phyloP scores from a whole-genome alignment of 1,284 basidiomycete genomes.

The Rhizopogon parksii region DNA sequence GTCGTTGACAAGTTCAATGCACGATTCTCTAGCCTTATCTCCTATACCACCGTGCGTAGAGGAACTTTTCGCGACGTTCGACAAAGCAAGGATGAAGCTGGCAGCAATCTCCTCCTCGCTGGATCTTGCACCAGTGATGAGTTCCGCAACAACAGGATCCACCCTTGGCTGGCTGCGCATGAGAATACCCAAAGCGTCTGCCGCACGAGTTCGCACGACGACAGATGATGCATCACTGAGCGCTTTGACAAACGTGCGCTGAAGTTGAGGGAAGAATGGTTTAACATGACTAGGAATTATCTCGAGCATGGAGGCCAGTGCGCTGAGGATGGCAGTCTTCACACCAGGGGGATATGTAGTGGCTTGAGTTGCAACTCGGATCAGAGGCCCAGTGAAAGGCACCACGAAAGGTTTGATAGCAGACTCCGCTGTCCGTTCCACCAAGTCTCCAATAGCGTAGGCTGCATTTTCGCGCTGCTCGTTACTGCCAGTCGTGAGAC shows the following conservation, averaged over 20 bases:
- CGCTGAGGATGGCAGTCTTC: slow-evolving; percentile 82
- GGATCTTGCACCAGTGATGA: slow-evolving; percentile 63
- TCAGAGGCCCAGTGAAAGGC: slow-evolving; percentile 93
- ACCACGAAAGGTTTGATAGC: slow-evolving; percentile 97
- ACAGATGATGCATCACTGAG: slow-evolving; percentile 75
- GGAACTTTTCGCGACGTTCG: slow-evolving; percentile 70
- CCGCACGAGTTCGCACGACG: slow-evolving; percentile 78
- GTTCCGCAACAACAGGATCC: slow-evolving; percentile 84
- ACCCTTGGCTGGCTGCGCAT: slow-evolving; percentile 87
- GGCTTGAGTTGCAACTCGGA: slow-evolving; percentile 86
- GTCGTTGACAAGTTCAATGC: slow-evolving; percentile 72
- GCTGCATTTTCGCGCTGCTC: slow-evolving; percentile 91
- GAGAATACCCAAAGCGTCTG: slow-evolving; percentile 80
- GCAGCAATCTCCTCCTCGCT: slow-evolving; percentile 72
- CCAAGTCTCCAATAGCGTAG: slow-evolving; percentile 90
- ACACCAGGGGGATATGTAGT: slow-evolving; percentile 86
- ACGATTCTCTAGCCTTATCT: slow-evolving; percentile 64
- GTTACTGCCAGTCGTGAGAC: slow-evolving; percentile 75
- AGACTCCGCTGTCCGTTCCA: slow-evolving; percentile 82
- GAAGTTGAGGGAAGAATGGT: slow-evolving; percentile 97
- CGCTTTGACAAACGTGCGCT: slow-evolving; percentile 95
- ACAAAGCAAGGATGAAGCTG: slow-evolving; percentile 72
- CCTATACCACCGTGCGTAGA: slow-evolving; percentile 62
- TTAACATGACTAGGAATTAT: slow-evolving; percentile 86
- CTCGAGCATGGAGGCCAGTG: slow-evolving; percentile 77